Conservation (phyloP, 2,329 filamentous ascomycete genomes). For the Botrytis fragariae region DNA sequence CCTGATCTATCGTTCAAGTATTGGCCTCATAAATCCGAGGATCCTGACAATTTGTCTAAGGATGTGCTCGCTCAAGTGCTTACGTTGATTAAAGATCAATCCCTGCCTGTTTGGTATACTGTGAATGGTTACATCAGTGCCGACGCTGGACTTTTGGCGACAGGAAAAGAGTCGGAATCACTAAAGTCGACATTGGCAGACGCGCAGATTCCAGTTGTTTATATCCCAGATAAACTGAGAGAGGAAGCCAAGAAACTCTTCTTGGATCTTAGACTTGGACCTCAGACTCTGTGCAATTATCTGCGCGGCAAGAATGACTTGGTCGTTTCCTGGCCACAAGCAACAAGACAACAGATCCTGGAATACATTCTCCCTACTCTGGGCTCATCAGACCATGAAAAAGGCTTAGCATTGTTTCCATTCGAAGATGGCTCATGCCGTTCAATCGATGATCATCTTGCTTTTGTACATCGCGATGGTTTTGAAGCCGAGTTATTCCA, state of each 20-base stretch:
- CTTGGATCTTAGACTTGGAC: slow-evolving; percentile 15
- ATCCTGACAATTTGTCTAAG: slow-evolving; percentile 21
- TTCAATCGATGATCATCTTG: slow-evolving; percentile 20
- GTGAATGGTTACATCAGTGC: slow-evolving; percentile 25
- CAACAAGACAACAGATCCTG: slow-evolving; percentile 25
- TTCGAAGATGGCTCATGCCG: slow-evolving; percentile 30
- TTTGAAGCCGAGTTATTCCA: slow-evolving; percentile 27
- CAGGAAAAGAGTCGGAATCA: slow-evolving; percentile 15
- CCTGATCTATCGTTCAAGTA: slow-evolving; percentile 21
- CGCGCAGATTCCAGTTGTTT: slow-evolving; percentile 30
- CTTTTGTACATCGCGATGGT: slow-evolving; percentile 27
- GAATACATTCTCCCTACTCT: slow-evolving; percentile 27
- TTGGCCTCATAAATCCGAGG: slow-evolving; percentile 26
- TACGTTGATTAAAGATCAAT: slow-evolving; percentile 23
- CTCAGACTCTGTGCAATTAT: slow-evolving; percentile 24
- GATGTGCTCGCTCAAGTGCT: slow-evolving; percentile 25
- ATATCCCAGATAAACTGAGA: slow-evolving; percentile 26
- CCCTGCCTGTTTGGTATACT: slow-evolving; percentile 29
- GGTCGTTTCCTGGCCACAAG: slow-evolving; percentile 19
- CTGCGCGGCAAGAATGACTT: slow-evolving; percentile 14
- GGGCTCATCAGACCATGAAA: slow-evolving; percentile 19
- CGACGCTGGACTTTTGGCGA: slow-evolving; percentile 22
- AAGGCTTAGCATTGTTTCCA: slow-evolving; percentile 27
- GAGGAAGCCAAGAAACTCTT: slow-evolving; percentile 22
- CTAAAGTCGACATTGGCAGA: slow-evolving; percentile 28